These are phyloP conservation scores for Fistulinella cinereoalba DNA, from an alignment of 1,284 basidiomycete species.

Conservation along the genomic window DNA sequence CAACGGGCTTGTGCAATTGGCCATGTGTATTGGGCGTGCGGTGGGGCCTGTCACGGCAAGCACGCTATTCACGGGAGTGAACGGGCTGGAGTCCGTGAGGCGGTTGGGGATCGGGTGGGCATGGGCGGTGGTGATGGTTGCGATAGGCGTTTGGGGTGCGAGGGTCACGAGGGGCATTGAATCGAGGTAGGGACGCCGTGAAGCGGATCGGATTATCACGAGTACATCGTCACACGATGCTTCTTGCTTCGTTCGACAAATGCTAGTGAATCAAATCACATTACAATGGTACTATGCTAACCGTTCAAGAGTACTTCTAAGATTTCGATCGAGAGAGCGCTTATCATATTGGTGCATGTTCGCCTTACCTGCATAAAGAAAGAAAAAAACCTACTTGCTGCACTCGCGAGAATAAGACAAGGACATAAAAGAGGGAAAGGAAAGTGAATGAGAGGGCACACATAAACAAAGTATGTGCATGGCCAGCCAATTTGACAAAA, in stretches of 20 bases:
- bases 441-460: conserved; percentile 6
- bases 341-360: conserved; percentile 23
- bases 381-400: conserved; percentile 14
- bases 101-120: conserved; percentile 11
- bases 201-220: no score
- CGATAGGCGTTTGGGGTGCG: no score
- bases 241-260: no score
- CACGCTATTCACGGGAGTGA: conserved; percentile 18
- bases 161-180: no score
- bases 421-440: conserved; percentile 15
- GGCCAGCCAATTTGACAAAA: conserved; percentile 35
- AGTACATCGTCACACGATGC: no score
- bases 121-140: conserved; percentile 9
- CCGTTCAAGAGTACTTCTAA: background rate
- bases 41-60: conserved; percentile 19
- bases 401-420: conserved; percentile 16
- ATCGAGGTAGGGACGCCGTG: no score
- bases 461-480: conserved; percentile 19
- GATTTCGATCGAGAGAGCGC: conserved; percentile 7
- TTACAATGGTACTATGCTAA: background rate
- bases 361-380: conserved; percentile 32
- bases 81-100: conserved; percentile 17
- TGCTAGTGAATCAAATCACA: background rate
- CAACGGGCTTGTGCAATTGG: conserved; percentile 24
- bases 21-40: conserved; percentile 22